These are phyloP conservation scores for Geotrichum candidum DNA, from an alignment of 1,139 yeast species.

Conservation along the genomic window DNA sequence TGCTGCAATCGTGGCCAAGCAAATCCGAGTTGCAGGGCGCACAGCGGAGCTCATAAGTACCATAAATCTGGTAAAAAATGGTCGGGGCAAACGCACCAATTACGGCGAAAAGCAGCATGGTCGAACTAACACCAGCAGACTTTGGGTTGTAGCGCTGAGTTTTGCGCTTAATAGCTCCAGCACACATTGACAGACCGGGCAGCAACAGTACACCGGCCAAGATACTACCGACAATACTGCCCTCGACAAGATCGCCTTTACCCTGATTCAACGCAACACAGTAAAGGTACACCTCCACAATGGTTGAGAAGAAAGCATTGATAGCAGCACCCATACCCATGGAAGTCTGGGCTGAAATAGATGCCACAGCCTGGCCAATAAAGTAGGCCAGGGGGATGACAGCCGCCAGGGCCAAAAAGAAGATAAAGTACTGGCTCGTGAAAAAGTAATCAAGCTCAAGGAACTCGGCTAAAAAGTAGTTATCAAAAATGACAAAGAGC, in stretches of 20 bases:
- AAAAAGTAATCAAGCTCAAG: conserved; percentile 46
- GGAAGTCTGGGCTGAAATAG: conserved; percentile 95
- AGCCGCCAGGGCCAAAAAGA: conserved; percentile 70
- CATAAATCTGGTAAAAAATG: conserved; percentile 81
- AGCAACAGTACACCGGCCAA: conserved; percentile 84
- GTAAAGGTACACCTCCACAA: conserved; percentile 87
- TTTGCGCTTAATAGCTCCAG: conserved; percentile 85
- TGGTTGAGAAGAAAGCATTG: conserved; percentile 93
- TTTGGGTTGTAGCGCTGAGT: conserved; percentile 94
- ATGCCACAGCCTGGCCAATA: conserved; percentile 98
- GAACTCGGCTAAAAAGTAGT: conserved; percentile 52
- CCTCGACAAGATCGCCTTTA: conserved; percentile 89
- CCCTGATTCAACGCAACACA: conserved; percentile 84
- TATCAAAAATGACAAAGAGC: conserved; percentile 75
- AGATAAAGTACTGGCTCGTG: conserved; percentile 56
- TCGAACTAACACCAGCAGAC: conserved; percentile 94
- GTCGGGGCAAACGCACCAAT: conserved; percentile 94
- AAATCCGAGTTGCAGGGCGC: conserved; percentile 38
- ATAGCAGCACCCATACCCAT: conserved; percentile 99
- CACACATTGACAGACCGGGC: conserved; percentile 96
- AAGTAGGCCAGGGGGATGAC: conserved; percentile 93
- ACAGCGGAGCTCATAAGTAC: conserved; percentile 77
- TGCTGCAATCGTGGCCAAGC: conserved; percentile 43
- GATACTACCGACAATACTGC: conserved; percentile 93
- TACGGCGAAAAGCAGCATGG: conserved; percentile 88